phyloP scores from a whole-genome alignment of 495 filamentous ascomycete genomes.

The Lasiosphaeriaceae sp. region DNA sequence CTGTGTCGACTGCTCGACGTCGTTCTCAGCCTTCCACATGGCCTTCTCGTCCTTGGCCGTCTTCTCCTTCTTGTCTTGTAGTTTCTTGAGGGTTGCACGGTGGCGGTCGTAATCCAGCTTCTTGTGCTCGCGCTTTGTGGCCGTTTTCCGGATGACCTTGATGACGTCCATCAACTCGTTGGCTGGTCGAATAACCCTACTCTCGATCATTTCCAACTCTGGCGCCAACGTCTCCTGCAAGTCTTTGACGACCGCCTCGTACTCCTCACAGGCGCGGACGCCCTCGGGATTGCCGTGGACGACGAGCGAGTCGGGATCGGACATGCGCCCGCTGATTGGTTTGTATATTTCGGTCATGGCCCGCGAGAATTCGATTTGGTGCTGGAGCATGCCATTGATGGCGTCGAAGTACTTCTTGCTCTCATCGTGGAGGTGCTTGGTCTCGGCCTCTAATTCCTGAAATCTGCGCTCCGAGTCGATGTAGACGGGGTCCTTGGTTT shows the following conservation, averaged over 20 bases:
- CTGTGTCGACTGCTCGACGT: constrained; percentile 86
- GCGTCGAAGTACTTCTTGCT: constrained; percentile 93
- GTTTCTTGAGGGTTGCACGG: constrained; percentile 77
- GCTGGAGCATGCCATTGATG: constrained; percentile 96
- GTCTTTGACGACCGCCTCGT: constrained; percentile 86
- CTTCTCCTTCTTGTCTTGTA: constrained; percentile 97
- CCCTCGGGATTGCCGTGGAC: constrained; percentile 88
- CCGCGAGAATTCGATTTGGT: constrained; percentile 98
- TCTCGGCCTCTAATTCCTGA: constrained; percentile 89
- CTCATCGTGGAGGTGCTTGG: constrained; percentile 93
- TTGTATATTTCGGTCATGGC: constrained; percentile 96
- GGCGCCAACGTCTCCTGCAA: constrained; percentile 83
- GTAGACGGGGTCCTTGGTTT: constrained; percentile 92
- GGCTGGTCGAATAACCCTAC: constrained; percentile 84
- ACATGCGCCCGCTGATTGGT: constrained; percentile 92
- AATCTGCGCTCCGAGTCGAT: constrained; percentile 93
- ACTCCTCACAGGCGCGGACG: constrained; percentile 93
- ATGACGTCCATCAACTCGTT: constrained; percentile 93
- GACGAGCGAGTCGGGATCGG: constrained; percentile 80
- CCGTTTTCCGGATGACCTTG: constrained; percentile 87
- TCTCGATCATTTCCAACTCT: constrained; percentile 97
- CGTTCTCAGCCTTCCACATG: constrained; percentile 89
- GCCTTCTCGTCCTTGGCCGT: constrained; percentile 96
- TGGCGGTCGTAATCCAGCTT: constrained; percentile 94
- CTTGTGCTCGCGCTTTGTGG: constrained; percentile 91